phyloP scores from a whole-genome alignment of 129 eudicot genomes.

The Smallanthus sonchifolius region DNA sequence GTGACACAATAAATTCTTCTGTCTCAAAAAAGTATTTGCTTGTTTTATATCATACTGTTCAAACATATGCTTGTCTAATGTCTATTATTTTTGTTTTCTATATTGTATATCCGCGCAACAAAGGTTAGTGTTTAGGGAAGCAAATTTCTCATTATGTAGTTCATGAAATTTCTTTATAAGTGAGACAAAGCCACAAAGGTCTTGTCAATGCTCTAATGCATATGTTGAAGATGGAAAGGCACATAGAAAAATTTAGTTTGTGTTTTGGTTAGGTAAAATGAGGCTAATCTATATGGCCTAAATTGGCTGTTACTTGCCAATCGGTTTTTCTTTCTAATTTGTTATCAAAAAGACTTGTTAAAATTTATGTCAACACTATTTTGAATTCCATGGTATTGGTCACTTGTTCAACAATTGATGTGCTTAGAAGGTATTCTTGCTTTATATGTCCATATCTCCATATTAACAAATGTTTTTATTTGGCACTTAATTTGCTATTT shows the following conservation, averaged over 20 bases:
- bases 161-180: neutral
- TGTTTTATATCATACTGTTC: neutral
- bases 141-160: neutral
- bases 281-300: neutral
- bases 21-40: neutral
- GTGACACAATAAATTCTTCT: neutral
- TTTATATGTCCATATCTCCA: neutral
- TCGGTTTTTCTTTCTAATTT: neutral
- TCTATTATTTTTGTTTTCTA: conserved; percentile 1
- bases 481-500: neutral
- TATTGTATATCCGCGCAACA: neutral
- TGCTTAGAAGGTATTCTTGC: neutral
- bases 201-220: neutral
- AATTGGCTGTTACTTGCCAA: neutral
- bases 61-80: neutral
- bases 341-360: neutral
- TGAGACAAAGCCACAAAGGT: neutral
- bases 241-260: neutral
- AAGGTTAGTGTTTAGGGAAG: conserved; percentile 2
- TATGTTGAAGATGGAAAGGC: neutral
- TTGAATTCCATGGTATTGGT: neutral
- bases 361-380: neutral
- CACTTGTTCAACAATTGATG: neutral
- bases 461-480: neutral
- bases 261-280: neutral